Evolutionary conservation across 139 green algal genomes (phyloP), one percentile per base, ranked within the genome.

Genomic region (Haematococcus sp.): DNA sequence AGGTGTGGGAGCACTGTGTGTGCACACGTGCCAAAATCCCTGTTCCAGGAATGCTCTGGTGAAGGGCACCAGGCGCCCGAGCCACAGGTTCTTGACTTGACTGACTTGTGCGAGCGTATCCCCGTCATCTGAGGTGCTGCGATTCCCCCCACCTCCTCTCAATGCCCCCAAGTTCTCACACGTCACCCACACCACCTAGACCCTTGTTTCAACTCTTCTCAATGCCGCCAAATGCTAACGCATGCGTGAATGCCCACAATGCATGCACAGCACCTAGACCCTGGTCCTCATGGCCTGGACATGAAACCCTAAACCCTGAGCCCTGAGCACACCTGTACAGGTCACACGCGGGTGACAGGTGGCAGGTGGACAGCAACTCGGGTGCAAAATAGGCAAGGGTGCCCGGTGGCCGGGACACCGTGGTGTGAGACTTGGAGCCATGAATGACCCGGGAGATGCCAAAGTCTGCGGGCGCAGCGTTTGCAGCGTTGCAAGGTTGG

Each of bases 341-440:
- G 54, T 61, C 54, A 61, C 54, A 61, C 5, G 54, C 13, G 5
- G 54, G 54, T 22, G 54, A 61, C 54, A 61, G 27, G 17, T 27
- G 54, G 54, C 54, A 61, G n/a, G 54, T 61, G n/a, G 54, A 61
- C 17, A 61, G 54, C 22, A 61, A 22, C 54, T 61, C 54, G n/a
- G 54, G 54, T 5, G 54, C 54, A 27, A 61, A 61, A 22, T 61
- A 61, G 22, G 54, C 54, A 5, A 61, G 54, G 5, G 54, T 61
- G 54, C 54, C 54, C 5, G 54, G 54, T n/a, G 54, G 54, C 22
- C 17, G n/a, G 15, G 17, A 31, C 17, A 61, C 54, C 5, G 54
- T 61, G 54, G 54, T 61, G 54, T 61, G 54, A 22, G 17, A 31
- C 54, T 61, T 61, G 54, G 17, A 31, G 15, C 17, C 15, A 22